A percentile compares a stretch with the other conserved stretches of the same genome.
Evolutionary conservation across 257 asterid genomes (phyloP).

Genomic region (Capsicum pubescens): DNA sequence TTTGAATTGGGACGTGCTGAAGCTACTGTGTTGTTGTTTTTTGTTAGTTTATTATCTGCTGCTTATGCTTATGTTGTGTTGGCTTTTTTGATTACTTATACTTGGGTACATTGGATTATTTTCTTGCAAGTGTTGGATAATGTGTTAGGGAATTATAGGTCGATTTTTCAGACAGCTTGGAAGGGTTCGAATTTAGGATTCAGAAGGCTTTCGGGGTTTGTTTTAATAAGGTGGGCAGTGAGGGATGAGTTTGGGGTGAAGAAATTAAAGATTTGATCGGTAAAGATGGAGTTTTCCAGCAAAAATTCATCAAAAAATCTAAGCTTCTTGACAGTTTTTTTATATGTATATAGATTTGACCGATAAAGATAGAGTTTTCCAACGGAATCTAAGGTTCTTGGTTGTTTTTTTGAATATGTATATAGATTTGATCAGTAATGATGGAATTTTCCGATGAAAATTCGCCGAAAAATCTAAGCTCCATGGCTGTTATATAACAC

Average conservation of each 20-base stretch:
- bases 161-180: slow-evolving; percentile 64
- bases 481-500: too few species aligned
- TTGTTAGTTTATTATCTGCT: slow-evolving; percentile 58
- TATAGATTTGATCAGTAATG: too few species aligned
- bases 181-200: slow-evolving; percentile 77
- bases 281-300: too few species aligned
- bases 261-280: too few species aligned
- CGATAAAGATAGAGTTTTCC: too few species aligned
- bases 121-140: slow-evolving; percentile 74
- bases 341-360: too few species aligned
- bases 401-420: too few species aligned
- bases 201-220: slow-evolving; percentile 75
- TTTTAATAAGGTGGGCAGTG: slow-evolving; percentile 91
- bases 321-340: too few species aligned
- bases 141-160: slow-evolving; percentile 62
- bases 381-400: too few species aligned
- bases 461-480: too few species aligned
- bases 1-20: slow-evolving; percentile 71
- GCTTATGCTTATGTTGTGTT: slow-evolving; percentile 73
- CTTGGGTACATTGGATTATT: slow-evolving; percentile 76
- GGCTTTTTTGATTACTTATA: slow-evolving; percentile 73
- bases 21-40: slow-evolving; percentile 56
- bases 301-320: too few species aligned
- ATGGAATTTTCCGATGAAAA: too few species aligned
- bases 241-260: slow-evolving; percentile 58